Evolutionary conservation across 2,329 filamentous ascomycete species (phyloP), one percentile per base, ranked within the genome.

Genomic region (Botrytis hyacinthi): DNA sequence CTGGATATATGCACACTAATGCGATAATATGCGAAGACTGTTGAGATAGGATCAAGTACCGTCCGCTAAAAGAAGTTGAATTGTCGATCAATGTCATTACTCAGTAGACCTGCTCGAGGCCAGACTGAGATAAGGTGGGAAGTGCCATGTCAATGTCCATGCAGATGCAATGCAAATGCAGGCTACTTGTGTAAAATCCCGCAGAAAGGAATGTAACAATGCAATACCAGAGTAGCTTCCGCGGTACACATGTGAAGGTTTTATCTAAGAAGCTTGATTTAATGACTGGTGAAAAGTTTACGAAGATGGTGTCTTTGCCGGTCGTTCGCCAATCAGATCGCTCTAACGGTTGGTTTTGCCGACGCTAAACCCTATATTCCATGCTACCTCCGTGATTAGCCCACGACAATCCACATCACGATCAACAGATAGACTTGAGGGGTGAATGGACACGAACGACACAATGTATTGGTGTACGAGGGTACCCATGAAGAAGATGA

Each of bases 231-330:
- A 57, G 51, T 57, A 67, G 59, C 35, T 48, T 48, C 70, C 70
- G 65, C 60, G 61, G 70, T 59, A 72, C 26, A 57, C 40, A 63
- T 63, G 69, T 72, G 60, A 66, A 40, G 60, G 26, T 62, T n/a
- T 22, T 9, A 37, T 9, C 32, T n/a, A 26, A 18, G 37, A 62
- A 62, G 63, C 29, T 37, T 51, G 63, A 37, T 66, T 26, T 37
- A 37, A 9, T 37, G 32, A 51, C 29, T 51, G 22, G 44, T 37
- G 44, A 51, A 35, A 35, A 44, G 20, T 51, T 48, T n/a, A 67
- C 29, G 20, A 51, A 29, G 29, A n/a, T 18, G 42, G 20, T 44
- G 8, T 18, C 26, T 68, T 29, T 29, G 46, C 65, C 26, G 35
- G 46, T 40, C 46, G 26, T 44, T 54, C 20, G 46, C 65, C 26